Base-by-base conservation (phyloP, 768 basidiomycete genomes). In the Hygrophorus pudorinus region DNA sequence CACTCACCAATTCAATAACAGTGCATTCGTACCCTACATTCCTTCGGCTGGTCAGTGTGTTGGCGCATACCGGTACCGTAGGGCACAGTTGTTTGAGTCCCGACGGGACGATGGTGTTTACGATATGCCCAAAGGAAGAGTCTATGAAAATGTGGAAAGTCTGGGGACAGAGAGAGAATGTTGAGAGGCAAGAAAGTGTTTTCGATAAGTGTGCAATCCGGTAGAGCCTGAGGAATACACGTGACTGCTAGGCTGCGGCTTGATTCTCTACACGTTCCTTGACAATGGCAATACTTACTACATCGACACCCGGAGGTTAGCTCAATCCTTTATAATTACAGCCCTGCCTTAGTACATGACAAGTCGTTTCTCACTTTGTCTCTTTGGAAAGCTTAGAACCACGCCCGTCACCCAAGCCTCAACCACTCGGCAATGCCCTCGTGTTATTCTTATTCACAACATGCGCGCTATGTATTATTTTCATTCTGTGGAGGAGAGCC, bases 131-230 rank as follows among this genome's bases (percentile, higher is more conserved):
- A 3, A 24, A 24, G 24, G 81, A 82, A 49, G 78, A 82, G 57
- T 72, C 76, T 7, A 24, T 83, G 62, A 81, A 80, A 62, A 78
- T 81, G 72, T 83, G 79, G 73, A 76, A 78, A 49, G 77, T 82
- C 21, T 83, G 80, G 81, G 60, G 57, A 14, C 55, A 59, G 41
- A 60, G 65, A 20, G 49, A 56, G 29, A 7, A 24, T 24, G 54
- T 58, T 18, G 53, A 49, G 20, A 56, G 54, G 45, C 66, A 59
- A 53, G 24, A 24, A 3, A 24, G 24, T 24, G 24, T 24, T 24
- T 24, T 24, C 24, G 24, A 24, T 7, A 24, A 24, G 7, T 24
- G 7, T 7, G 7, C 24, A 7, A 24, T 24, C 24, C 3, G 24
- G 24, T 24, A 24, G 24, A 3, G 24, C 7, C n/a, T n/a, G n/a